Evolutionary conservation across 257 asterid species (phyloP).

Genomic region (Lycium barbarum): DNA sequence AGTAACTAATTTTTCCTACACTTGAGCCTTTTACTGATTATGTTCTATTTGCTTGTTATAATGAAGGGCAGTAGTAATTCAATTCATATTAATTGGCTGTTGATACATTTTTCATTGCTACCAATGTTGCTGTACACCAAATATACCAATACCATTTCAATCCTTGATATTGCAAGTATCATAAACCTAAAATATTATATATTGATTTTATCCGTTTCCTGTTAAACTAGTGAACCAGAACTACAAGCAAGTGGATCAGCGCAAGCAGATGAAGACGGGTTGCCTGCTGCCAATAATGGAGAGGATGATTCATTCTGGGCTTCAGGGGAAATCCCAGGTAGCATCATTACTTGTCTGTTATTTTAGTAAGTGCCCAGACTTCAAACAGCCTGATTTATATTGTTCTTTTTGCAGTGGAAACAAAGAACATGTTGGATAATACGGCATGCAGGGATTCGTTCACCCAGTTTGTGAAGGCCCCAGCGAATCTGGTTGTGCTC

Average conservation of each 20-base stretch:
- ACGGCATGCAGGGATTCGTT: slow-evolving; percentile 49
- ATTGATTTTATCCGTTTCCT: slow-evolving; percentile 25
- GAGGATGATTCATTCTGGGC: slow-evolving; percentile 74
- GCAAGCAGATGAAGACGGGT: slow-evolving; percentile 47
- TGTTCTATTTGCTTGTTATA: neutral
- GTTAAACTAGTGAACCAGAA: slow-evolving; percentile 64
- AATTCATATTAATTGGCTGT: slow-evolving; percentile 18
- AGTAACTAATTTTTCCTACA: neutral
- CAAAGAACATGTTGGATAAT: slow-evolving; percentile 67
- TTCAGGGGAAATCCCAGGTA: slow-evolving; percentile 83
- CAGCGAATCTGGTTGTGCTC: slow-evolving; percentile 91
- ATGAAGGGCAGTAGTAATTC: neutral
- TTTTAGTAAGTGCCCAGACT: slow-evolving; percentile 23
- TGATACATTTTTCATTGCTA: neutral
- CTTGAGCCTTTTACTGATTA: neutral
- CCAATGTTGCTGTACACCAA: slow-evolving; percentile 4
- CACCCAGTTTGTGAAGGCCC: slow-evolving; percentile 69
- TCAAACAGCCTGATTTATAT: slow-evolving; percentile 32
- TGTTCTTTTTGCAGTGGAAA: slow-evolving; percentile 63
- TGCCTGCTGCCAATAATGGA: slow-evolving; percentile 40
- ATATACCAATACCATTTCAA: neutral
- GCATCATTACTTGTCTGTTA: slow-evolving; percentile 36
- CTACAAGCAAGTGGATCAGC: slow-evolving; percentile 52
- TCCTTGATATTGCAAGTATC: slow-evolving; percentile 3
- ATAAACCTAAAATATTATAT: slow-evolving; percentile 6